Evolutionary conservation across 225 moss, liverwort and hornwort genomes (phyloP), one percentile per base, ranked within the genome.

Genomic region (Rhytidiadelphus loreus): DNA sequence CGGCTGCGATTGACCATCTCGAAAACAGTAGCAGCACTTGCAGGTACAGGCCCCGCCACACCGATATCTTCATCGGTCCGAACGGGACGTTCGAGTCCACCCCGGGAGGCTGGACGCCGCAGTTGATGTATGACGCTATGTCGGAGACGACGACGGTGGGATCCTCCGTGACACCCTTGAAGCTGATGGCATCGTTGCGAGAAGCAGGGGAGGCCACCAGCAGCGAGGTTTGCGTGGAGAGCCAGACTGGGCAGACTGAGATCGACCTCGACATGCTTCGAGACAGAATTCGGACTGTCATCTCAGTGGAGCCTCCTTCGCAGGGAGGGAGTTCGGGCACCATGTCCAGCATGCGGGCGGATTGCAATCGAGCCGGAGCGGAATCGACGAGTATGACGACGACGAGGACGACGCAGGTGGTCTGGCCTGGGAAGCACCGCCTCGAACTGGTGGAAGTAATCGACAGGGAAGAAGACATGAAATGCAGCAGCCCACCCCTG

Each of bases 31-130:
- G 75, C 30, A 59, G 50, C 41, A 11, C 84, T 53, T 77, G 76
- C 74, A 74, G 65, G 26, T 66, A 58, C 50, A 41, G 73, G 50
- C 91, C 90, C 30, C 89, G 80, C n/a, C 93, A 91, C 33, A 84
- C 89, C 3, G 93, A 92, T 12, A 88, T 93, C 46, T 93, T 89
- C 84, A 82, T 92, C 5, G 88, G 86, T 50, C 88, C 93, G 13
- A 86, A 93, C 52, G 91, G 91, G 14, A 85, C 88, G 48, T 89
- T 91, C 29, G 90, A 89, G 85, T 88, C 90, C 62, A 83, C 92
- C 16, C 90, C 92, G 41, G 90, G 88, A 57, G 92, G 92, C 33
- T 93, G 93, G 92, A 86, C 93, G 5, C 93, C 92, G 71, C 92
- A 89, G 25, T 61, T 86, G 55, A 85, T 85, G 77, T 91, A 86